Conservation (phyloP, 2,329 filamentous ascomycete species). For the Lecanosticta acicola region DNA sequence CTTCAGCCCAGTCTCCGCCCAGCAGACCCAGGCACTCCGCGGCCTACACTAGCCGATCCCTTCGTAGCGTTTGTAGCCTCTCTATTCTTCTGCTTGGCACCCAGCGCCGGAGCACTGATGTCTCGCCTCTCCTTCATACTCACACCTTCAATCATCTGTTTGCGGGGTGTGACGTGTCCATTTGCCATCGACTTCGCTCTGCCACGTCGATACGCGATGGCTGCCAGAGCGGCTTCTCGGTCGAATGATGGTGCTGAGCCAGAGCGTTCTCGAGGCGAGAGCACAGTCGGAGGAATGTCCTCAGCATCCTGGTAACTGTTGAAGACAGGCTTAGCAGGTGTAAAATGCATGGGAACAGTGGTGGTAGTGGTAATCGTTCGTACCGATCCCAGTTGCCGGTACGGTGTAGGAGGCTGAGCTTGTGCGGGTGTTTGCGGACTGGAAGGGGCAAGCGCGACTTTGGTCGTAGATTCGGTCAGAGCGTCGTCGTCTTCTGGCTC, state of each 20-base stretch:
- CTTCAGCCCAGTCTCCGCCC: slow-evolving; percentile 5
- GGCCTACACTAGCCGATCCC: slow-evolving; percentile 6
- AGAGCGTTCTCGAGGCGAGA: slow-evolving; percentile 14
- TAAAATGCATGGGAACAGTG: slow-evolving; percentile 45
- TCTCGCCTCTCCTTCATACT: slow-evolving; percentile 39
- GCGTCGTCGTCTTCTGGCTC: slow-evolving; percentile 8
- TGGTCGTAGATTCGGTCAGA: slow-evolving; percentile 11
- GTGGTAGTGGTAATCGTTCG: slow-evolving; percentile 46
- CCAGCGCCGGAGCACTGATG: slow-evolving; percentile 41
- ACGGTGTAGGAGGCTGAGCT: slow-evolving; percentile 22
- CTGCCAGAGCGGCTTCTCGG: slow-evolving; percentile 67
- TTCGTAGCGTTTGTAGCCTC: slow-evolving; percentile 5
- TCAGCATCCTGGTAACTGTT: slow-evolving; percentile 13
- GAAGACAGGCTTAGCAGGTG: slow-evolving; percentile 31
- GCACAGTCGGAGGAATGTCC: slow-evolving; percentile 16
- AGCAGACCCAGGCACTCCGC: slow-evolving; percentile 2
- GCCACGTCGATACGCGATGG: slow-evolving; percentile 67
- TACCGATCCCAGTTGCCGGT: slow-evolving; percentile 27
- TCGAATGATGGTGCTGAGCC: slow-evolving; percentile 34
- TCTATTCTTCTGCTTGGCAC: slow-evolving; percentile 17
- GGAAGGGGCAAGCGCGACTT: slow-evolving; percentile 38
- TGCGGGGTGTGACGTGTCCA: slow-evolving; percentile 56
- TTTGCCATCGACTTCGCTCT: slow-evolving; percentile 64
- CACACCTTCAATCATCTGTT: slow-evolving; percentile 51
- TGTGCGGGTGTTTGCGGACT: slow-evolving; percentile 22